phyloP scores from a whole-genome alignment of 257 asterid species.

The Mitragyna speciosa region DNA sequence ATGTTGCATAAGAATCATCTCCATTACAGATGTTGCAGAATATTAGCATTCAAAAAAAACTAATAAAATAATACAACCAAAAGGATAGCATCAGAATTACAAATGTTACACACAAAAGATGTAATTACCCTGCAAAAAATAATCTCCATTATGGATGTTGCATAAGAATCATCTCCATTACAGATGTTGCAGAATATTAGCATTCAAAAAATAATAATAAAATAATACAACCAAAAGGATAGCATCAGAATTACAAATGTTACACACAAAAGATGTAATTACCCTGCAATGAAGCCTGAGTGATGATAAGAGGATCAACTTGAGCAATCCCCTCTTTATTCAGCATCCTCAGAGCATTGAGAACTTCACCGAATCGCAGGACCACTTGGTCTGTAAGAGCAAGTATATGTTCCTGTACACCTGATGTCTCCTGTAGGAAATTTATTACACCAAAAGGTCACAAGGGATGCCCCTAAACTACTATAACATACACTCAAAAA shows the following conservation, averaged over 20 bases:
- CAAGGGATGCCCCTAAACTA: background rate
- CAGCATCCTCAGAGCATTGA: constrained; percentile 54
- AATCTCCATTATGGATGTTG: too few species aligned
- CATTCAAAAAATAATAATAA: background rate
- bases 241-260: background rate
- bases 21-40: too few species aligned
- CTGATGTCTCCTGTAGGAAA: constrained; percentile 35
- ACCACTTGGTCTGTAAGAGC: constrained; percentile 58
- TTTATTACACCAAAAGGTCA: background rate
- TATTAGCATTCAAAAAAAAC: background rate
- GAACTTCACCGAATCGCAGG: constrained; percentile 43
- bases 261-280: constrained; percentile 20
- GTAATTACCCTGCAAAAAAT: too few species aligned
- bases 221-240: background rate
- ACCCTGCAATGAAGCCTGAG: constrained; percentile 70
- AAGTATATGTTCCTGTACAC: constrained; percentile 51
- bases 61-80: background rate
- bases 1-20: background rate
- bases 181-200: background rate
- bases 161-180: background rate
- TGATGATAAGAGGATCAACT: constrained; percentile 57
- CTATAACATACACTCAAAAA: background rate
- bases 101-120: background rate
- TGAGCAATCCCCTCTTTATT: constrained; percentile 51
- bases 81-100: background rate